Percentiles rank a stretch among this genome's conserved stretches.
Conservation (phyloP, 2,329 filamentous ascomycete genomes). For the Amylocarpus encephaloides region DNA sequence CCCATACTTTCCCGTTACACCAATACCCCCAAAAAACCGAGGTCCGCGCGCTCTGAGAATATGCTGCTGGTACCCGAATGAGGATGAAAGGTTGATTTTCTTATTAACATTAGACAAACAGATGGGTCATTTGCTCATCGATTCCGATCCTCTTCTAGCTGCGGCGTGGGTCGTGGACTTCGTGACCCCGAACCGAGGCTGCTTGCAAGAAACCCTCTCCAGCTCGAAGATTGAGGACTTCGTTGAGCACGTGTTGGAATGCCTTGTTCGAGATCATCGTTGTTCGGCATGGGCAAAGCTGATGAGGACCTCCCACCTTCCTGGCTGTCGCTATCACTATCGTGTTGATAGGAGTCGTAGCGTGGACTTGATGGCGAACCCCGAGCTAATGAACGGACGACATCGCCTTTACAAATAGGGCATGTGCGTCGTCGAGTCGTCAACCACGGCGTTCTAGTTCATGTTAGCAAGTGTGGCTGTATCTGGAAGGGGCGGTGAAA, state of each 20-base stretch:
- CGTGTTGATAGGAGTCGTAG: slow-evolving; percentile 34
- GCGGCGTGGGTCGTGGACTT: slow-evolving; percentile 9
- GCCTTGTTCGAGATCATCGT: slow-evolving; percentile 25
- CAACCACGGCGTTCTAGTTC: slow-evolving; percentile 80
- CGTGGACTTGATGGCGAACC: slow-evolving; percentile 28
- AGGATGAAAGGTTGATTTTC: background rate
- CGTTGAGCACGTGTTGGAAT: slow-evolving; percentile 15
- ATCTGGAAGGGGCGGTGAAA: slow-evolving; percentile 28
- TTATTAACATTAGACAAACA: slow-evolving; percentile 5
- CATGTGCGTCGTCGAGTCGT: slow-evolving; percentile 94
- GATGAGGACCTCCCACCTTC: slow-evolving; percentile 42
- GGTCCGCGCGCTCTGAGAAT: slow-evolving; percentile 17
- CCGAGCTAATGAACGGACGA: slow-evolving; percentile 64
- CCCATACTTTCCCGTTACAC: background rate
- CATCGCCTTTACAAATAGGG: slow-evolving; percentile 96
- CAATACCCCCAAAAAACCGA: background rate
- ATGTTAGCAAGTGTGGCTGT: slow-evolving; percentile 8
- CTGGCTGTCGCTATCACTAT: slow-evolving; percentile 40
- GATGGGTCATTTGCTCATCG: slow-evolving; percentile 14
- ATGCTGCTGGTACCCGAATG: background rate
- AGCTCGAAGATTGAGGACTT: slow-evolving; percentile 16
- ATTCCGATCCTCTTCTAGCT: slow-evolving; percentile 25
- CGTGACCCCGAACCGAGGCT: slow-evolving; percentile 23
- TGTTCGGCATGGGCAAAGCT: slow-evolving; percentile 29
- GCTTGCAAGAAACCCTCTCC: slow-evolving; percentile 21